Evolutionary conservation across 1,284 basidiomycete genomes (phyloP).

Genomic region (Clitocybe nebularis): DNA sequence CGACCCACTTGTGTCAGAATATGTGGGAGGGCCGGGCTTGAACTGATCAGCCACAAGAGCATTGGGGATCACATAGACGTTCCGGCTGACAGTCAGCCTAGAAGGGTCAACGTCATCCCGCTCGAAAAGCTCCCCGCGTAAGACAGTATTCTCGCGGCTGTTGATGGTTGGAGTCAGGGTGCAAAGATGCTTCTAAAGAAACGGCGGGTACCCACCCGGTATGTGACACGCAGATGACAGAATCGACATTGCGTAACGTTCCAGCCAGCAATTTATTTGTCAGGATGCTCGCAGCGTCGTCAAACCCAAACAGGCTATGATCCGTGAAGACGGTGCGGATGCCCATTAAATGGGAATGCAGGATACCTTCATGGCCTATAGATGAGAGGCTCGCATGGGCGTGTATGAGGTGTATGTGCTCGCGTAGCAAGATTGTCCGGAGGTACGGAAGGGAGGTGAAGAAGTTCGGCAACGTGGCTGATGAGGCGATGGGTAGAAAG

Average conservation of each 20-base stretch:
- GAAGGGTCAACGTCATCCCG: conserved; percentile 38
- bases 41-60: conserved; percentile 90
- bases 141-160: conserved; percentile 91
- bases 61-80: conserved; percentile 92
- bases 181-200: conserved; percentile 2
- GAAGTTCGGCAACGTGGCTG: conserved; percentile 93
- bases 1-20: conserved; percentile 59
- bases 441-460: conserved; percentile 90
- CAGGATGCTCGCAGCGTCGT: conserved; percentile 92
- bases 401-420: conserved; percentile 86
- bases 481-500: conserved; percentile 81
- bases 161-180: conserved; percentile 6
- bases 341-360: conserved; percentile 83
- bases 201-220: conserved; percentile 66
- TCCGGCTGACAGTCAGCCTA: conserved; percentile 47
- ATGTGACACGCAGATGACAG: conserved; percentile 95
- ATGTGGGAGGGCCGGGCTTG: conserved; percentile 51
- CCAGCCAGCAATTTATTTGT: conserved; percentile 94
- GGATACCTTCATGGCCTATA: conserved; percentile 88
- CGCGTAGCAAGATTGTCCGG: conserved; percentile 84
- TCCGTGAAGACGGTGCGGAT: conserved; percentile 94
- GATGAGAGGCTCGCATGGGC: conserved; percentile 90
- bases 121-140: conserved; percentile 76
- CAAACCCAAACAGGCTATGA: conserved; percentile 94
- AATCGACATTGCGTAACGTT: conserved; percentile 87